Evolutionary conservation across 768 basidiomycete genomes (phyloP), one percentile per base, ranked within the genome.

Genomic region (Suillus lakei): DNA sequence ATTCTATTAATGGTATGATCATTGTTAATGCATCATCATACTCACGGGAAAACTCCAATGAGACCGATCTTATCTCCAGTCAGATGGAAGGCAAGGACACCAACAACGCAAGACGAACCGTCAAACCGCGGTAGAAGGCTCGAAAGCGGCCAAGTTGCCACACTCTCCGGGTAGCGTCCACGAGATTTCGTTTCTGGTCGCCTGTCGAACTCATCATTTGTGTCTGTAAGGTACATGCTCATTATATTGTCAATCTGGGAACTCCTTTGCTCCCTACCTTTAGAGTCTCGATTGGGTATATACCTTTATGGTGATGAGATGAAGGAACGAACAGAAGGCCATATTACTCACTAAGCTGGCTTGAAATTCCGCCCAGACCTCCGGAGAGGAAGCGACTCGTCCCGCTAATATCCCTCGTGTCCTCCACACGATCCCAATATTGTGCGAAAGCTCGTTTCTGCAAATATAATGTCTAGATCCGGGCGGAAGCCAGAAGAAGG

Each of bases 241-340:
- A 13, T 48, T 16, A 61, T 44, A 41, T n/a, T 46, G 23, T 43
- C 38, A 9, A 58, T 56, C 9, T 23, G 30, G 56, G 8, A 26
- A 62, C 18, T 21, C 28, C 18, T 13, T 59, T 41, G 13, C 13
- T 26, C 54, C 70, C 36, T 70, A 91, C 93, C 86, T 99, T 99
- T 61, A 99, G 80, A 3, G 97, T 98, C 78, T 99, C 98, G 70
- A 98, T 88, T 2, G 96, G 96, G 78, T 98, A 98, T 79, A 98
- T 98, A 67, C 93, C 95, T 95, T 70, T 28, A 67, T 56, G 28
- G 62, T 18, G 65, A 66, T 63, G 69, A 79, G 64, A 46, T 68
- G 44, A 46, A 30, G 60, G 64, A 48, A 55, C 26, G 50, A 54
- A 51, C 43, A 28, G 67, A 39, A 46, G 51, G 60, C 6, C 21